Evolutionary conservation across 176 grass and related monocot species (phyloP), one percentile per base, ranked within the genome.

Genomic region (Olyra latifolia): DNA sequence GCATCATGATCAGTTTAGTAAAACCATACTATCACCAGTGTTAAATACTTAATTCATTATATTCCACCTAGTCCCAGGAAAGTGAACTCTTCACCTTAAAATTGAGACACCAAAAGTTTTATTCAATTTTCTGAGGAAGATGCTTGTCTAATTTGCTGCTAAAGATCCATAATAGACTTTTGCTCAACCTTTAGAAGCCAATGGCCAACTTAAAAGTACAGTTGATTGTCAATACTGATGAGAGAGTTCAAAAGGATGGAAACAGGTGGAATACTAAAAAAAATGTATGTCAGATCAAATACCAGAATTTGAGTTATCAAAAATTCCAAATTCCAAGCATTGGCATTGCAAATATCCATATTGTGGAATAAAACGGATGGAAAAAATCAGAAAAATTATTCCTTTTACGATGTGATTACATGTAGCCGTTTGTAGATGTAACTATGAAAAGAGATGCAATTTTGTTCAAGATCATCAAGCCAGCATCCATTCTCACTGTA

Each of bases 1-100:
- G 88, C 38, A 80, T 61, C 65, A 1, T 61, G 67, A 62, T 55
- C 8, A 25, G 15, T 63, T 66, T 16, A 88, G 9, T 3, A 50
- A 65, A 61, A 79, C 10, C 8, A 77, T 56, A 5, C 35, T 8
- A 81, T 77, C 41, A 59, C 2, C 20, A 22, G 41, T 68, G 41
- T 4, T 47, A 62, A n/a, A n/a, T n/a, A n/a, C n/a, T n/a, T n/a
- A 30, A 70, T 47, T 39, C 42, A 62, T 57, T 56, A 40, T 70
- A 62, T 86, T 74, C 30, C 53, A 75, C 27, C 28, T 28, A 25
- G 41, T 38, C 49, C 20, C 12, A 29, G 28, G 57, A 64, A 65
- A 41, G 10, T 75, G 11, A 53, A 69, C 10, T 61, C 32, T 44
- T 77, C 16, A 52, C 59, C 22, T 40, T 23, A 53, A 85, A 56